A percentile compares a stretch with the other conserved stretches of the same genome.
phyloP scores from a whole-genome alignment of 306 rosid genomes.

The Benincasa hispida region DNA sequence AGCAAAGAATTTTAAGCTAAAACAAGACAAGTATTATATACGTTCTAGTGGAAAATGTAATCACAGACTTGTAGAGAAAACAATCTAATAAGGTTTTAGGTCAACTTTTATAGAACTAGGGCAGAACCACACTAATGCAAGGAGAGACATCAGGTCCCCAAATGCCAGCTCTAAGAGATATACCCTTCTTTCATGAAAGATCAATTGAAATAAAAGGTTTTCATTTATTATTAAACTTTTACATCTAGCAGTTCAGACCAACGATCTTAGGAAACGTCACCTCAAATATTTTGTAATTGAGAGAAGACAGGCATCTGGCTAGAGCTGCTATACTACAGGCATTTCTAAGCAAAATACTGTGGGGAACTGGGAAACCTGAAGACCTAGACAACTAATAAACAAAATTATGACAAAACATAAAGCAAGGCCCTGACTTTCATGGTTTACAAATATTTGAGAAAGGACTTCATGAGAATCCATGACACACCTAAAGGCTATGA shows the following conservation, averaged over 20 bases:
- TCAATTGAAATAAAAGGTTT: background rate
- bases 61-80: background rate
- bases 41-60: background rate
- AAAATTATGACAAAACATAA: background rate
- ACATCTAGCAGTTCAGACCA: background rate
- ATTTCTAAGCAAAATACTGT: background rate
- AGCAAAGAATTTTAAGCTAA: background rate
- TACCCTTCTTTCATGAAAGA: background rate
- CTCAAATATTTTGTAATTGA: background rate
- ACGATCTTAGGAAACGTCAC: background rate
- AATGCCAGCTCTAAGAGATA: background rate
- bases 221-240: background rate
- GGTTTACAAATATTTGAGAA: no score
- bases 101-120: background rate
- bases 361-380: background rate
- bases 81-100: background rate
- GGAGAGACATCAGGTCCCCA: background rate
- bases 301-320: background rate
- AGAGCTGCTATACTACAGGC: background rate
- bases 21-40: background rate
- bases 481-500: no score
- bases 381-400: background rate
- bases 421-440: no score
- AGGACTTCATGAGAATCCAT: no score
- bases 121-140: background rate